Evolutionary conservation across 257 asterid species (phyloP).

Genomic region (Capsicum baccatum): DNA sequence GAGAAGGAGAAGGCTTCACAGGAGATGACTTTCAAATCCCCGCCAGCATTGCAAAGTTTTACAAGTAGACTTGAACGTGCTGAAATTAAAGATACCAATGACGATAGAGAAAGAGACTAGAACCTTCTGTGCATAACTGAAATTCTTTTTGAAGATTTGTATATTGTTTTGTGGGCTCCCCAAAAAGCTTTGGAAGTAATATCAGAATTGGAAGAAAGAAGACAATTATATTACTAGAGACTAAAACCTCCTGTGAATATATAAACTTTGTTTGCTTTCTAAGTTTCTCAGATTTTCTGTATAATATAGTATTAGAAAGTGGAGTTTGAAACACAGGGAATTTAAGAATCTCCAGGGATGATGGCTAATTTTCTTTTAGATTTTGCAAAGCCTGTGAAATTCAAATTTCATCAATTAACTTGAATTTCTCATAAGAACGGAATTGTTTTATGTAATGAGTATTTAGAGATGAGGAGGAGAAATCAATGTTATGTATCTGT

Average conservation of each 20-base stretch:
- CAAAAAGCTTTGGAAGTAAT: constrained; percentile 5
- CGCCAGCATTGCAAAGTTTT: constrained; percentile 29
- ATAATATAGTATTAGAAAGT: background rate
- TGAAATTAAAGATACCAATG: background rate
- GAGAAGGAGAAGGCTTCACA: background rate
- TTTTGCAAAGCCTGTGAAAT: too few relatives aligned
- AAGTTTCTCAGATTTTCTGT: background rate
- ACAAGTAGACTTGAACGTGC: constrained; percentile 27
- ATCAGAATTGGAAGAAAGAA: background rate
- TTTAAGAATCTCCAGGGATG: background rate
- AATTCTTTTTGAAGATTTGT: background rate
- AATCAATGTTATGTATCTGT: too few relatives aligned
- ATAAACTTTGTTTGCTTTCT: background rate
- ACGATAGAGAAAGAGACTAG: background rate
- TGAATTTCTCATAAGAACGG: too few relatives aligned
- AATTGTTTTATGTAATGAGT: too few relatives aligned
- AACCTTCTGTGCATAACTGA: constrained; percentile 8
- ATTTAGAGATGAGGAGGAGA: too few relatives aligned
- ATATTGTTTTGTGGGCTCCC: background rate
- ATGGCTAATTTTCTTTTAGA: too few relatives aligned
- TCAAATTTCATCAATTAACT: too few relatives aligned
- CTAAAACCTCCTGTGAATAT: constrained; percentile 21
- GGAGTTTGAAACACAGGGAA: background rate
- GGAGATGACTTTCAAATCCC: background rate
- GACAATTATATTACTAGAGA: background rate